phyloP scores from a whole-genome alignment of 805 yeast genomes.

The Spathaspora gorwiae region DNA sequence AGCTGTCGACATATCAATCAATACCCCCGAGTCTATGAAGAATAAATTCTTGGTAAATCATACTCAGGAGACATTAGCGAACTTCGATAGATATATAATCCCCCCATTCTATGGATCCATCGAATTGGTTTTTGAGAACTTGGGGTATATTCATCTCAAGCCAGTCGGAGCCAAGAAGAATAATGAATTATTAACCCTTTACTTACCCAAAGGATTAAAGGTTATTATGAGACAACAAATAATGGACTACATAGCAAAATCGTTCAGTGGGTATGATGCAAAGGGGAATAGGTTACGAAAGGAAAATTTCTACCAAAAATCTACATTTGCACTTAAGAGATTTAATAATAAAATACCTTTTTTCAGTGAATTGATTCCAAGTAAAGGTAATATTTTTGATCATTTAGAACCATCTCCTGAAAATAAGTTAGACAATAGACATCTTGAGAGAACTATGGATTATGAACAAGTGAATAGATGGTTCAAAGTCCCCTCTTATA shows the following conservation, averaged over 20 bases:
- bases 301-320: slow-evolving; percentile 15
- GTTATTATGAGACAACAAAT: slow-evolving; percentile 54
- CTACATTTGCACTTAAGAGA: slow-evolving; percentile 13
- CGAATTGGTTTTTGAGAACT: slow-evolving; percentile 59
- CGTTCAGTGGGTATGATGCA: slow-evolving; percentile 28
- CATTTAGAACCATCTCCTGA: not conserved
- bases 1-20: slow-evolving; percentile 18
- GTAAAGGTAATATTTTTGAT: not conserved
- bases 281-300: slow-evolving; percentile 19
- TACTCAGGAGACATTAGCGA: slow-evolving; percentile 14
- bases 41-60: slow-evolving; percentile 8
- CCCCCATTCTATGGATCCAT: slow-evolving; percentile 71
- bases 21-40: slow-evolving; percentile 6
- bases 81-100: slow-evolving; percentile 42
- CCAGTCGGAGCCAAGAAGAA: slow-evolving; percentile 48
- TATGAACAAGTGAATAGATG: not conserved
- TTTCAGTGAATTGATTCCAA: slow-evolving; percentile 13
- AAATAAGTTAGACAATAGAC: not conserved
- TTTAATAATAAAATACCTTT: slow-evolving; percentile 14
- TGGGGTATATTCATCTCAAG: slow-evolving; percentile 58
- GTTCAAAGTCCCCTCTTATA: not conserved
- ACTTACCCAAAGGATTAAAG: slow-evolving; percentile 55
- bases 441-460: not conserved
- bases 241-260: slow-evolving; percentile 32
- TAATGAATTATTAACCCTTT: slow-evolving; percentile 27